phyloP scores from a whole-genome alignment of 352 stramenopile genomes.

The Globisporangium lucens region DNA sequence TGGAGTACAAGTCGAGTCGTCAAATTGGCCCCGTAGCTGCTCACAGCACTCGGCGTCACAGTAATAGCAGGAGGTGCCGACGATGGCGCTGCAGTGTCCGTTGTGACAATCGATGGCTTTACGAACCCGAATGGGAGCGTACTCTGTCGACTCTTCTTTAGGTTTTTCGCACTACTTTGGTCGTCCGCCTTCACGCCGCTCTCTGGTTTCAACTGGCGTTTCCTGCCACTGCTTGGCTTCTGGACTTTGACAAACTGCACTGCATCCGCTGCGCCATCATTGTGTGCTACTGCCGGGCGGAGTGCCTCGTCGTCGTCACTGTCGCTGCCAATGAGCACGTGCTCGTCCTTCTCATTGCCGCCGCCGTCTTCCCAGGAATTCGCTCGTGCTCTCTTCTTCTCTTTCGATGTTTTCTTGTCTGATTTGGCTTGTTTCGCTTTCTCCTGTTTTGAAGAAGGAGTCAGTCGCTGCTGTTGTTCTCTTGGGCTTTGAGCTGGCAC shows the following conservation, averaged over 20 bases:
- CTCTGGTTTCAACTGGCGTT: constrained; percentile 9
- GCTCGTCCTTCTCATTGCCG: constrained; percentile 26
- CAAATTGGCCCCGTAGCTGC: neutral
- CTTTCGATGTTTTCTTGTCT: constrained; percentile 4
- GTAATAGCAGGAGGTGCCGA: neutral
- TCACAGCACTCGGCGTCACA: neutral
- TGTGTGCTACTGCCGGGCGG: neutral
- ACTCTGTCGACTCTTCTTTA: constrained; percentile 34
- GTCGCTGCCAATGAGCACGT: constrained; percentile 31
- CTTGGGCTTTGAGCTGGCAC: neutral
- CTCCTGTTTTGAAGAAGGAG: constrained; percentile 2
- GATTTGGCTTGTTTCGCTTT: constrained; percentile 1
- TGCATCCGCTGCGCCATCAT: neutral
- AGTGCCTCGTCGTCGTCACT: constrained; percentile 29
- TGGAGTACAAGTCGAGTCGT: constrained; percentile 22
- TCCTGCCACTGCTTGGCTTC: constrained; percentile 2
- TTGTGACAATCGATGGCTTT: constrained; percentile 11
- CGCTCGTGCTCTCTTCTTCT: constrained; percentile 23
- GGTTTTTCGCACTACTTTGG: neutral
- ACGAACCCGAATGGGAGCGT: constrained; percentile 27
- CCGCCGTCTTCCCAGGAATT: constrained; percentile 34
- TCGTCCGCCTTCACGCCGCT: neutral
- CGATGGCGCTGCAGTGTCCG: neutral
- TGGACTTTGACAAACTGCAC: neutral
- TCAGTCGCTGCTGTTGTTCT: constrained; percentile 1